Evolutionary conservation across 495 filamentous ascomycete species (phyloP).

Genomic region (Penicillium longicatenatum): DNA sequence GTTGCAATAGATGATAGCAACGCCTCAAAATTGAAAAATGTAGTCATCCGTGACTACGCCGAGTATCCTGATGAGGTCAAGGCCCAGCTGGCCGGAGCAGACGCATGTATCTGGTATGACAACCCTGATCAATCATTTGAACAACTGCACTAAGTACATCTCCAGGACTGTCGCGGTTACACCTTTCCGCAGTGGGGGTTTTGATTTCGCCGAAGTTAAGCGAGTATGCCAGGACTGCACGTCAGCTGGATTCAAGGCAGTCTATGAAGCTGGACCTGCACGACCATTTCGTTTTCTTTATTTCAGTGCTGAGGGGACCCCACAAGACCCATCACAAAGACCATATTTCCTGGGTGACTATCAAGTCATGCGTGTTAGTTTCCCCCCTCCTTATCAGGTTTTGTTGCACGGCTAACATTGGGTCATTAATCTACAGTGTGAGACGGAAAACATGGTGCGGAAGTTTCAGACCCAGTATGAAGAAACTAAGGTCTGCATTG

Average conservation of each 20-base stretch:
- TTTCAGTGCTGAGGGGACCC: constrained; percentile 40
- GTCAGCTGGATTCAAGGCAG: constrained; percentile 37
- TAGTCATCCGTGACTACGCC: constrained; percentile 43
- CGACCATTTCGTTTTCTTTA: constrained; percentile 47
- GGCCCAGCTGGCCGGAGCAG: constrained; percentile 45
- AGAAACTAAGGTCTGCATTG: constrained; percentile 37
- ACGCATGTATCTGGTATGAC: constrained; percentile 55
- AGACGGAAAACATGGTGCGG: constrained; percentile 43
- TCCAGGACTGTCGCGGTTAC: constrained; percentile 40
- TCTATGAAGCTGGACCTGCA: constrained; percentile 24
- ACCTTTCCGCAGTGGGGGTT: constrained; percentile 32
- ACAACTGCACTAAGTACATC: neutral
- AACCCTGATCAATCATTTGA: neutral
- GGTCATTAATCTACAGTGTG: constrained; percentile 23
- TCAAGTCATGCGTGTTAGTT: constrained; percentile 37
- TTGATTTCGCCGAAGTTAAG: constrained; percentile 41
- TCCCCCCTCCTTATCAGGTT: constrained; percentile 14
- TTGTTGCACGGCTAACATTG: neutral
- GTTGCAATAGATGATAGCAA: constrained; percentile 26
- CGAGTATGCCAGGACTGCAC: constrained; percentile 49
- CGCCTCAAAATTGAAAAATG: constrained; percentile 39
- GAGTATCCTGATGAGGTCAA: constrained; percentile 42
- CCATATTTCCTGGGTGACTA: constrained; percentile 38
- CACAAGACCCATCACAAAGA: constrained; percentile 42
- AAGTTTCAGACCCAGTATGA: constrained; percentile 37